Base-by-base conservation (phyloP, 2,329 filamentous ascomycete species). In the Ophiostoma populinum region DNA sequence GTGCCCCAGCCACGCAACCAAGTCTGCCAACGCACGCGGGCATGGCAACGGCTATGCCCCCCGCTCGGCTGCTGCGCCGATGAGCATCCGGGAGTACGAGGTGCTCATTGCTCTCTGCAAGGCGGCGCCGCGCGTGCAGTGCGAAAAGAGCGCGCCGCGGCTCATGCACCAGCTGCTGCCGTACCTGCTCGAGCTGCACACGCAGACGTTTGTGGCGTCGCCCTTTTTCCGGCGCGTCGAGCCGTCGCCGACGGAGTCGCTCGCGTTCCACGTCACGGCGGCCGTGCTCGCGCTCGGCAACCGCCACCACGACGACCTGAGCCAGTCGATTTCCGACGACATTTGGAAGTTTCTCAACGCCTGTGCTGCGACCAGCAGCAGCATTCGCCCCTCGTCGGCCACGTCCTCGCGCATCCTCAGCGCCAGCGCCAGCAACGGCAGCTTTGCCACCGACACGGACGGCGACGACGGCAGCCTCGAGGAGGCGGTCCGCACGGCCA, bases 51-150 rank as follows among this genome's bases (percentile, higher is more conserved):
- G 64, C 40, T 54, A 58, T 33, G 50, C 52, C 15, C 56, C 55
- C 15, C 59, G 55, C 35, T 50, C 53, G 5, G 11, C 13, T 17
- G 61, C 63, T 4, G 48, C 70, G 40, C 71, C 72, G 10, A 77
- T 77, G 72, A 81, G 76, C 35, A 73, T 86, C 36, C 76, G 81
- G 48, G 92, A 98, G 62, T 77, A 93, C 46, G 87, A 98, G 54
- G 80, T 92, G 35, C 67, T 98, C 18, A 60, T 95, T 18, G 83
- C 90, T 28, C 65, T 98, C 18, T 95, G 87, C 62, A 87, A 86
- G 57, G 82, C 87, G 35, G 82, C 86, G 4, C 78, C 83, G 4
- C 67, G 73, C 17, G 65, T 95, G 18, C 66, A 75, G 35, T 75
- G 72, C 30, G 55, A 61, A 27, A 71, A 81, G 41, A 78, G 80